phyloP scores from a whole-genome alignment of 345 rosid genomes.

The Eucalyptus sp. region DNA sequence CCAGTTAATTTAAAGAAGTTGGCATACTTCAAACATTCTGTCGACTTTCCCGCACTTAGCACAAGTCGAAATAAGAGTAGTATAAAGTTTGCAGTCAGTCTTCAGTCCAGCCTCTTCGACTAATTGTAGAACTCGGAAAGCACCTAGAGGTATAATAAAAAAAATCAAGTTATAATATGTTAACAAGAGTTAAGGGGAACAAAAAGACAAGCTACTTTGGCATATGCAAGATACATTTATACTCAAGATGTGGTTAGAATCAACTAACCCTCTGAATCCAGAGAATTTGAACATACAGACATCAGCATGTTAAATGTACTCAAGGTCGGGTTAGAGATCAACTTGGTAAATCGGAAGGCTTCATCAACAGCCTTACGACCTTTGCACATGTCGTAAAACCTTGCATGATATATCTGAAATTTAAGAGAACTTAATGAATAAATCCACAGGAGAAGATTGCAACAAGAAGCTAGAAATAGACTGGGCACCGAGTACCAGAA shows the following conservation, averaged over 20 bases:
- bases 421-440: not conserved
- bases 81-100: conserved; percentile 86
- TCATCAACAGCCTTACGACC: conserved; percentile 54
- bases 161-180: not conserved
- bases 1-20: conserved; percentile 4
- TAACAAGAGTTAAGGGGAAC: not conserved
- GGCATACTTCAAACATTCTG: conserved; percentile 81
- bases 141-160: conserved; percentile 33
- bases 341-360: conserved; percentile 80
- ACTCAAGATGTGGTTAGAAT: not conserved
- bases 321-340: conserved; percentile 70
- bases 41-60: conserved; percentile 95
- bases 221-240: not conserved
- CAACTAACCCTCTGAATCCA: conserved; percentile 61
- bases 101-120: conserved; percentile 55
- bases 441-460: not conserved
- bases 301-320: conserved; percentile 96
- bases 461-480: not conserved
- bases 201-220: not conserved
- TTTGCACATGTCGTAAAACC: conserved; percentile 73
- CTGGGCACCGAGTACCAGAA: not conserved
- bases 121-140: conserved; percentile 58
- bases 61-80: conserved; percentile 86
- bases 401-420: conserved; percentile 71
- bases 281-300: conserved; percentile 76